Conservation (phyloP, 2,329 filamentous ascomycete genomes). For the Thermothelomyces thermophilus region DNA sequence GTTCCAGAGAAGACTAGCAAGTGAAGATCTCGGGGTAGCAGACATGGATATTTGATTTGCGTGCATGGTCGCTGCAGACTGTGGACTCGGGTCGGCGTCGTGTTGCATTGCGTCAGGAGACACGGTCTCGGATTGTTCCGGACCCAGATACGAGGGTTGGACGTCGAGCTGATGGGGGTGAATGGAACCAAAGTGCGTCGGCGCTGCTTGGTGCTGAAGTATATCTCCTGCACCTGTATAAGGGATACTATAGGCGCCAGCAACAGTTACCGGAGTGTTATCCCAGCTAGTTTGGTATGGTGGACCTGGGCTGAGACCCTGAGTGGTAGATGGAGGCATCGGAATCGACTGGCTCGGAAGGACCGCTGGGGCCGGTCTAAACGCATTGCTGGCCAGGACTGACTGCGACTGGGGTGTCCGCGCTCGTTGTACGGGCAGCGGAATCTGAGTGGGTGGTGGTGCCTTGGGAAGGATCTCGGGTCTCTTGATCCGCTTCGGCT, state of each 20-base stretch:
- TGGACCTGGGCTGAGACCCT: constrained; percentile 6
- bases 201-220: constrained; percentile 14
- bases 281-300: constrained; percentile 19
- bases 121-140: constrained; percentile 11
- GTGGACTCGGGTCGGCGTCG: constrained; percentile 13
- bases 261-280: constrained; percentile 11
- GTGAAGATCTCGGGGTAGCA: constrained; percentile 19
- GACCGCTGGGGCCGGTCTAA: constrained; percentile 10
- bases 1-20: constrained; percentile 18
- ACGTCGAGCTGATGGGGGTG: constrained; percentile 12
- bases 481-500: constrained; percentile 20
- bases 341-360: constrained; percentile 18
- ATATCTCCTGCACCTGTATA: constrained; percentile 18
- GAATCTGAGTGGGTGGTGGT: constrained; percentile 19
- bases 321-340: constrained; percentile 9
- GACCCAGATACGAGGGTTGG: constrained; percentile 9
- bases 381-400: constrained; percentile 2
- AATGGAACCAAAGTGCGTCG: constrained; percentile 15
- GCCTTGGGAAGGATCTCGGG: constrained; percentile 16
- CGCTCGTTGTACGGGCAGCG: constrained; percentile 19
- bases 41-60: constrained; percentile 17
- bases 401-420: constrained; percentile 17
- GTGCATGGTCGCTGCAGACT: constrained; percentile 16
- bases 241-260: constrained; percentile 16
- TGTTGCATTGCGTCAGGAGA: constrained; percentile 14